These are phyloP conservation scores for Exophiala sideris DNA, from an alignment of 2,329 filamentous ascomycete genomes.

Conservation along the genomic window DNA sequence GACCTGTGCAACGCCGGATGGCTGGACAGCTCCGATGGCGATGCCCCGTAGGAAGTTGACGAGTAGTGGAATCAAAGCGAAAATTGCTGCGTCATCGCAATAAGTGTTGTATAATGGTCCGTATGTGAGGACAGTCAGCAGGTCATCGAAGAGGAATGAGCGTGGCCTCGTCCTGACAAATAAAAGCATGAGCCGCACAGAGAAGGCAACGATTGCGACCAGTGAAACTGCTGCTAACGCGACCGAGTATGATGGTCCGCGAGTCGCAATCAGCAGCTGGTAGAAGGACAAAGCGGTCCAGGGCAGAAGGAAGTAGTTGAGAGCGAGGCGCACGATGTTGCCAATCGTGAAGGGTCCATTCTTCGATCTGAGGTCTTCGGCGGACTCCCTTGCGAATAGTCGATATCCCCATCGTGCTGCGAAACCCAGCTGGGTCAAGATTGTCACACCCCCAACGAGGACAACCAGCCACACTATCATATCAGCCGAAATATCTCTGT, in stretches of 20 bases:
- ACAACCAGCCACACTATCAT: constrained; percentile 88
- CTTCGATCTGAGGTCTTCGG: constrained; percentile 86
- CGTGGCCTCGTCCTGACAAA: constrained; percentile 79
- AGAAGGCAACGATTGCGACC: constrained; percentile 67
- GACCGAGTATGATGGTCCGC: constrained; percentile 68
- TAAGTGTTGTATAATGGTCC: constrained; percentile 97
- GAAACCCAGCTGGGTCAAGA: constrained; percentile 75
- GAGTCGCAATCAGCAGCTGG: constrained; percentile 73
- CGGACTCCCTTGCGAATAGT: constrained; percentile 64
- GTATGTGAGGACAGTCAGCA: constrained; percentile 83
- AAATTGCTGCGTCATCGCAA: constrained; percentile 85
- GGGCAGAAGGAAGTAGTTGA: constrained; percentile 89
- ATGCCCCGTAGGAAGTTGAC: constrained; percentile 83
- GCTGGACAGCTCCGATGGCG: constrained; percentile 87
- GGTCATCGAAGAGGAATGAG: constrained; percentile 86
- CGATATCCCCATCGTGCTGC: constrained; percentile 72
- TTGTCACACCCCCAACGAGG: constrained; percentile 65
- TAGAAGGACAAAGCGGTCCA: constrained; percentile 85
- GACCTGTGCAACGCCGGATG: constrained; percentile 88
- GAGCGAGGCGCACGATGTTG: constrained; percentile 77
- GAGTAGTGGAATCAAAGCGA: constrained; percentile 80
- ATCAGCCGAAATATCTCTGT: constrained; percentile 84
- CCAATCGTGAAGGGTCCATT: constrained; percentile 84
- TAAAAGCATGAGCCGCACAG: constrained; percentile 73
- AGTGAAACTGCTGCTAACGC: constrained; percentile 73